phyloP scores from a whole-genome alignment of 2,329 filamentous ascomycete species.

The Coniochaeta sp. region DNA sequence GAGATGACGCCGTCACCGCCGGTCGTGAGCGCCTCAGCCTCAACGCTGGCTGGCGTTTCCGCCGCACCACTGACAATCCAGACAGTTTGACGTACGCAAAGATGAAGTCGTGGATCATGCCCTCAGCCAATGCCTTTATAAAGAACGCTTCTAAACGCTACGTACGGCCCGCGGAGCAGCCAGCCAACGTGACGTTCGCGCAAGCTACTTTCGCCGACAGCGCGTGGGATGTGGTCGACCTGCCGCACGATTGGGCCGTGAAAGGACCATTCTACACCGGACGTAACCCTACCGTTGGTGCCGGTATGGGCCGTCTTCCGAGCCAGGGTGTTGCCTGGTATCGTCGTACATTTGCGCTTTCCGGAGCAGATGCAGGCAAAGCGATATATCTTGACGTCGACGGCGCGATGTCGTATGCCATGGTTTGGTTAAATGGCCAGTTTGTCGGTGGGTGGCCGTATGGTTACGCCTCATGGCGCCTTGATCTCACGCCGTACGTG shows the following conservation, averaged over 20 bases:
- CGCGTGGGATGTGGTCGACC: conserved; percentile 29
- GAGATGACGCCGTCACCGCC: not conserved
- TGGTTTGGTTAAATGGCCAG: conserved; percentile 43
- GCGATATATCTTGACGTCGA: conserved; percentile 38
- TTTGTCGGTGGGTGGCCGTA: conserved; percentile 45
- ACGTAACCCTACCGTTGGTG: conserved; percentile 20
- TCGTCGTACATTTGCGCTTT: conserved; percentile 28
- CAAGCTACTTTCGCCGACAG: conserved; percentile 26
- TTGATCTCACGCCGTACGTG: conserved; percentile 38
- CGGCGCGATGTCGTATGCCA: conserved; percentile 42
- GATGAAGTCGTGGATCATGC: conserved; percentile 23
- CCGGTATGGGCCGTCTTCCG: conserved; percentile 35
- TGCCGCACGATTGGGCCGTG: conserved; percentile 44
- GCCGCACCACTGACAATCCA: conserved; percentile 23
- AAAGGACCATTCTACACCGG: conserved; percentile 31
- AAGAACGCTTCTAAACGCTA: conserved; percentile 13
- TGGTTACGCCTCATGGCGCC: conserved; percentile 40
- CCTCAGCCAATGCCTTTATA: conserved; percentile 19
- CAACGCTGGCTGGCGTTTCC: conserved; percentile 25
- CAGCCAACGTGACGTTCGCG: conserved; percentile 16
- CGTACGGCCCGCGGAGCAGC: conserved; percentile 13
- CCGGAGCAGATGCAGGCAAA: conserved; percentile 23
- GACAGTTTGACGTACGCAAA: conserved; percentile 23
- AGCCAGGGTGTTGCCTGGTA: conserved; percentile 48
- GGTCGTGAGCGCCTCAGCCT: conserved; percentile 23